Evolutionary conservation across 2,329 filamentous ascomycete genomes (phyloP).

Genomic region (Cordyceps pruinosa): DNA sequence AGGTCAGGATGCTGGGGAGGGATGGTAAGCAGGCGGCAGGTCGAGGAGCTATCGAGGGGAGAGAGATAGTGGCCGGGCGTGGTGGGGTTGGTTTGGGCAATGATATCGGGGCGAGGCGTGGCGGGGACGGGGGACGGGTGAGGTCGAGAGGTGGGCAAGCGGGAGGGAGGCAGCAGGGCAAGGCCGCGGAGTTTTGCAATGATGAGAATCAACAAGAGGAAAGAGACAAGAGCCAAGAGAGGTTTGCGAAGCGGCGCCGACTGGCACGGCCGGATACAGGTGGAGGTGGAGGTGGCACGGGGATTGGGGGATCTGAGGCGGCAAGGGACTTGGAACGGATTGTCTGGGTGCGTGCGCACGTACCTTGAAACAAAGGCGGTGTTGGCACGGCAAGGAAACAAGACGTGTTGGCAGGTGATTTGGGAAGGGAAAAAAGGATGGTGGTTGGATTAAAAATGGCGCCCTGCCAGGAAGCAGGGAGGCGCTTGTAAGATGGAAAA

Average conservation of each 20-base stretch:
- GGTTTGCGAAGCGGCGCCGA: no score
- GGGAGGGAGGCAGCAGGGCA: not conserved
- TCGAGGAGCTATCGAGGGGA: not conserved
- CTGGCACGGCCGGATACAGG: no score
- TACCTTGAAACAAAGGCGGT: not conserved
- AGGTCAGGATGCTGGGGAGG: not conserved
- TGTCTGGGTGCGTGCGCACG: slow-evolving; percentile 8
- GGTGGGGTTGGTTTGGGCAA: slow-evolving; percentile 8
- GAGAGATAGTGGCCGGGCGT: not conserved
- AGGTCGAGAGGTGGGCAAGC: not conserved
- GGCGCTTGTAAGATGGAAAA: not conserved
- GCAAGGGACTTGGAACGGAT: slow-evolving; percentile 2
- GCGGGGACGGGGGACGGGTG: not conserved
- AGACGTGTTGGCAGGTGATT: no score
- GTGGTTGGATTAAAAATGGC: not conserved
- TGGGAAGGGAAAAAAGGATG: not conserved
- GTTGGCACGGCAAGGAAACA: not conserved
- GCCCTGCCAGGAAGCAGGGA: not conserved
- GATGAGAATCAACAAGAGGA: not conserved
- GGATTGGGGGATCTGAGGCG: not conserved
- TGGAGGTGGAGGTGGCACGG: not conserved
- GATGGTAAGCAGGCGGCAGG: slow-evolving; percentile 2
- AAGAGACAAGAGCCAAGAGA: not conserved
- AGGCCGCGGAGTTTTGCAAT: not conserved
- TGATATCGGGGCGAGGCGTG: not conserved